phyloP scores from a whole-genome alignment of 1,284 basidiomycete species.

The Ustilago nuda region DNA sequence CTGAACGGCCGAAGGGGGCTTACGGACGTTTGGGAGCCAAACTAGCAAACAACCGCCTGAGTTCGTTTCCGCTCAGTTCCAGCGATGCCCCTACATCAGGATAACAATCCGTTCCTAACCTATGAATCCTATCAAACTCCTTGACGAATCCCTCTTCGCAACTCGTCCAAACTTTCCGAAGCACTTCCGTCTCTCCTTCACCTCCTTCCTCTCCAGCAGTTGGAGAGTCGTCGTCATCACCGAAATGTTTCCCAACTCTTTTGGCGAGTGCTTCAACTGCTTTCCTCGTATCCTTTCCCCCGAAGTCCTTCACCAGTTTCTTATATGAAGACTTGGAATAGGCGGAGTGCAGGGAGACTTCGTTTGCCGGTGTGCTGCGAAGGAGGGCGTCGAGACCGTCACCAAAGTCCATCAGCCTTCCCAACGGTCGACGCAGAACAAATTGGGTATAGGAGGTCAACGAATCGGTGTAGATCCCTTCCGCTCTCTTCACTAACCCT shows the following conservation, averaged over 20 bases:
- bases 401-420: slow-evolving; percentile 92
- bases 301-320: slow-evolving; percentile 86
- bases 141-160: slow-evolving; percentile 50
- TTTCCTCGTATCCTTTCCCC: slow-evolving; percentile 86
- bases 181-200: slow-evolving; percentile 37
- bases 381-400: slow-evolving; percentile 88
- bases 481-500: slow-evolving; percentile 79
- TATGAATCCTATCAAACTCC: slow-evolving; percentile 42
- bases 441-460: slow-evolving; percentile 85
- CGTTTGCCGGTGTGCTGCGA: slow-evolving; percentile 81
- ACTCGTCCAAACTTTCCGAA: slow-evolving; percentile 42
- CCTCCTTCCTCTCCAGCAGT: neutral
- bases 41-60: slow-evolving; percentile 34
- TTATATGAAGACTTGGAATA: slow-evolving; percentile 84
- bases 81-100: slow-evolving; percentile 18
- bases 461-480: slow-evolving; percentile 88
- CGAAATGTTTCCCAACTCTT: slow-evolving; percentile 94
- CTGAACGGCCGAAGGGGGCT: neutral
- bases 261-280: slow-evolving; percentile 85
- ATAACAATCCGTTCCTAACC: slow-evolving; percentile 55
- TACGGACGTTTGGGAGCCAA: slow-evolving; percentile 25
- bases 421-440: slow-evolving; percentile 85
- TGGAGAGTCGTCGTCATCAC: slow-evolving; percentile 73
- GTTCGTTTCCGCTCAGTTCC: slow-evolving; percentile 36
- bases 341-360: slow-evolving; percentile 80